A percentile compares a stretch with the other conserved stretches of the same genome.
These are phyloP conservation scores for Sporothrix dimorphospora DNA, from an alignment of 2,329 filamentous ascomycete species.

Conservation along the genomic window DNA sequence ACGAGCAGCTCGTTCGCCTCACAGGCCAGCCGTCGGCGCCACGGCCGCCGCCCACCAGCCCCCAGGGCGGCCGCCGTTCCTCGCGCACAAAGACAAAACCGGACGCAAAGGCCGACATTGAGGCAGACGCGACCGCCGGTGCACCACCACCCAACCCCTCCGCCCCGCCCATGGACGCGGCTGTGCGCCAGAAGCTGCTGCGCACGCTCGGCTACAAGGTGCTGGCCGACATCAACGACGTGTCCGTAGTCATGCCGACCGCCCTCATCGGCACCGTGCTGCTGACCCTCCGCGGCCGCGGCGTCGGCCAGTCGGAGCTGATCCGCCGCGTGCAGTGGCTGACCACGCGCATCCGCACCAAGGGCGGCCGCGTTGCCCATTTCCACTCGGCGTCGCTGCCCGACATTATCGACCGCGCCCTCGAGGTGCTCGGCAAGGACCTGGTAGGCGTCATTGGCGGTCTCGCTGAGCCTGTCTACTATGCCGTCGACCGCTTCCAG, in stretches of 20 bases:
- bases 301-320: conserved; percentile 85
- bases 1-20: conserved; percentile 69
- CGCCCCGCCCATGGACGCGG: conserved; percentile 52
- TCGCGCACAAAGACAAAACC: not conserved
- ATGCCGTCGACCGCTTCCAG: conserved; percentile 94
- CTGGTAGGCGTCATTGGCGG: conserved; percentile 80
- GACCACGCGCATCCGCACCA: conserved; percentile 75
- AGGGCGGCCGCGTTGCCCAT: conserved; percentile 91
- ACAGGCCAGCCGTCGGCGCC: conserved; percentile 51
- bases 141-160: conserved; percentile 8
- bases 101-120: not conserved
- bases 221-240: conserved; percentile 89
- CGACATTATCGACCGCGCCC: conserved; percentile 82
- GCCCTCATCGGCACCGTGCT: conserved; percentile 93
- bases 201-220: conserved; percentile 91
- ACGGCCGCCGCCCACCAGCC: conserved; percentile 50
- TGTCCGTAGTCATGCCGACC: conserved; percentile 97
- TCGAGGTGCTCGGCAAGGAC: conserved; percentile 89
- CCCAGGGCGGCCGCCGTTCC: conserved; percentile 39
- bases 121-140: not conserved
- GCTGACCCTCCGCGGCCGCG: conserved; percentile 85
- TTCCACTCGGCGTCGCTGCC: conserved; percentile 80
- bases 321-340: conserved; percentile 90
- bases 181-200: conserved; percentile 71
- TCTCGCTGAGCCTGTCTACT: conserved; percentile 88